These are phyloP conservation scores for Rhodotorula sp. DNA, from an alignment of 1,284 basidiomycete species.

Conservation along the genomic window DNA sequence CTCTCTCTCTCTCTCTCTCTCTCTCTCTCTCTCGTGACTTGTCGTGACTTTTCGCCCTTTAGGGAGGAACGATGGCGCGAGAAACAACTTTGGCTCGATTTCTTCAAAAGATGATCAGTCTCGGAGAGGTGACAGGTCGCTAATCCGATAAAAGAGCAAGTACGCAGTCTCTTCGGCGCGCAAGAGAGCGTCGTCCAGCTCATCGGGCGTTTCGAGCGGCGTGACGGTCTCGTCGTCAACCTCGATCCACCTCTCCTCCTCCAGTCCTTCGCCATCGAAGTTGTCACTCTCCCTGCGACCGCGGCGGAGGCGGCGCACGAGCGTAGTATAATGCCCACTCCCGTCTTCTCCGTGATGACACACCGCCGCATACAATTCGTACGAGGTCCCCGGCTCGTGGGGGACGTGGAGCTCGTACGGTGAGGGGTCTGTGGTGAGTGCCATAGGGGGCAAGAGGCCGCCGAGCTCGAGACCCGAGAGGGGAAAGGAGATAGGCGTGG, in stretches of 20 bases:
- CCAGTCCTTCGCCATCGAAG: background rate
- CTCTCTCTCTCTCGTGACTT: no score
- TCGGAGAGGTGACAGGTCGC: background rate
- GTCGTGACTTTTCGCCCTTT: no score
- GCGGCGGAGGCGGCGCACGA: constrained; percentile 16
- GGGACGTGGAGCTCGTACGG: constrained; percentile 10
- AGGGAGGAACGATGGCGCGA: background rate
- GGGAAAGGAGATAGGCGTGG: constrained; percentile 63
- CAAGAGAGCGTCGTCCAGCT: background rate
- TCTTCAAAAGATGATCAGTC: background rate
- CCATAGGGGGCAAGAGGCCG: constrained; percentile 72
- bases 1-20: background rate
- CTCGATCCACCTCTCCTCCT: constrained; percentile 22
- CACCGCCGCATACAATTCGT: constrained; percentile 50
- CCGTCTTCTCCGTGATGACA: constrained; percentile 70
- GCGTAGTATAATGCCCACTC: constrained; percentile 67
- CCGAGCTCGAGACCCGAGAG: constrained; percentile 77
- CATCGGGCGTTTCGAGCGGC: background rate
- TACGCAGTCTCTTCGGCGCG: constrained; percentile 6
- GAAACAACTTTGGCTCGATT: background rate
- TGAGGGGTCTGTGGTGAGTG: constrained; percentile 26
- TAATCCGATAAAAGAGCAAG: constrained; percentile 19
- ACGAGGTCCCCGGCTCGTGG: constrained; percentile 43
- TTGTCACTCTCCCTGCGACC: no score
- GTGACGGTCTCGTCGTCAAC: constrained; percentile 36